Percentiles rank a stretch among this genome's conserved stretches.
Evolutionary conservation across 148 eudicot species (phyloP).

Genomic region (Spergularia marina): DNA sequence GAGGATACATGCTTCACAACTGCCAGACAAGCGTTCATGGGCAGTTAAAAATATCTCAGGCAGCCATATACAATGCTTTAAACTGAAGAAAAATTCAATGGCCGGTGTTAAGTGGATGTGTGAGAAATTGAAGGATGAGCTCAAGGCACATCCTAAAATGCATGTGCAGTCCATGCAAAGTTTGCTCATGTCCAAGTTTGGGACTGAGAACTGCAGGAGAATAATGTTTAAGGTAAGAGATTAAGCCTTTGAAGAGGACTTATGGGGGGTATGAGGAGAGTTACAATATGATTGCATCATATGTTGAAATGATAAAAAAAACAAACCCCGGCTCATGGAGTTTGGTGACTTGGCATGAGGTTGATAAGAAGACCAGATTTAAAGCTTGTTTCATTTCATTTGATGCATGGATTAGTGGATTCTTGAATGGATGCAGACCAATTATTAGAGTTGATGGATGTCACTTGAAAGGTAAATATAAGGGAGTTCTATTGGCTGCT

Average conservation of each 20-base stretch:
- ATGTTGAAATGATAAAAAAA: too few species aligned
- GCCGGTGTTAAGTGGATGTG: neutral
- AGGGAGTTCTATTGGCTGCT: neutral
- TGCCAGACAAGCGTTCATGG: neutral
- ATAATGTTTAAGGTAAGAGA: too few species aligned
- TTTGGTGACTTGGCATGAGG: neutral
- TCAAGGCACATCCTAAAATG: too few species aligned
- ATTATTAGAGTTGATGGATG: neutral
- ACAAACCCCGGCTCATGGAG: neutral
- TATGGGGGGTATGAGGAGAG: too few species aligned
- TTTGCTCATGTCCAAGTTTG: too few species aligned
- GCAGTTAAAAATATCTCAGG: neutral
- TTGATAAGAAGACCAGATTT: neutral
- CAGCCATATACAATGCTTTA: neutral
- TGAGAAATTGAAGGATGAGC: too few species aligned
- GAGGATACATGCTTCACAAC: neutral
- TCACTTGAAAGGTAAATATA: neutral
- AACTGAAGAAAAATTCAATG: neutral
- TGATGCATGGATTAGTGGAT: neutral
- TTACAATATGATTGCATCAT: too few species aligned
- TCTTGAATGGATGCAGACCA: neutral
- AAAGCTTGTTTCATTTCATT: neutral
- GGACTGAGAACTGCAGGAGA: too few species aligned
- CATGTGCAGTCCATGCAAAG: too few species aligned
- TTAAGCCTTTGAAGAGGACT: too few species aligned